These are phyloP conservation scores for Trichomonas gallinae DNA, from an alignment of 208 protist species.

Conservation along the genomic window DNA sequence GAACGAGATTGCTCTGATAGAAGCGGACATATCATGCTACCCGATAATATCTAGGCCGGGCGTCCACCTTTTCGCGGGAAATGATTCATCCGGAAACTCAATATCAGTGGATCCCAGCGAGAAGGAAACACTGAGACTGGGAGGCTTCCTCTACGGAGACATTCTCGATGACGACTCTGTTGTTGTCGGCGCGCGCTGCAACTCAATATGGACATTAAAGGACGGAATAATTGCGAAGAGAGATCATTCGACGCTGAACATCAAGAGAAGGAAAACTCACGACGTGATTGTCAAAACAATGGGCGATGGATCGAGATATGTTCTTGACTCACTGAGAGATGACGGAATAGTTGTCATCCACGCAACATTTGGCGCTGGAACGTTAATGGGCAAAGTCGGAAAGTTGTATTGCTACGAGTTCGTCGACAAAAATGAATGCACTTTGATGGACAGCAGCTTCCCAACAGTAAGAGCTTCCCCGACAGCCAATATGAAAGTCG, in stretches of 20 bases:
- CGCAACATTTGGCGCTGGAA: neutral
- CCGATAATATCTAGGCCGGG: neutral
- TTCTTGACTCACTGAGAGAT: neutral
- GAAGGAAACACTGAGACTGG: neutral
- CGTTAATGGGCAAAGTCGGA: neutral
- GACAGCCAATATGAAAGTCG: neutral
- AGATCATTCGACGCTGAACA: neutral
- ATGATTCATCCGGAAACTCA: neutral
- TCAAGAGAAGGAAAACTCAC: neutral
- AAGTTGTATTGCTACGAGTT: neutral
- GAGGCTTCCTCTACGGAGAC: neutral
- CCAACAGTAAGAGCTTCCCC: neutral
- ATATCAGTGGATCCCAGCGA: neutral
- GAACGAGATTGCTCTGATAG: neutral
- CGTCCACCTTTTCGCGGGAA: neutral
- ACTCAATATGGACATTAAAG: neutral
- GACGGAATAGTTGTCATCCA: neutral
- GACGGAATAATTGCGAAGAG: neutral
- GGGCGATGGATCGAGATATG: neutral
- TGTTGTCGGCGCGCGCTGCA: neutral
- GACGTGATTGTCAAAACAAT: neutral
- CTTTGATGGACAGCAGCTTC: neutral
- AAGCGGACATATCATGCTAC: neutral
- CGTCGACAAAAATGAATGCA: neutral
- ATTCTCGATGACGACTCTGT: neutral